phyloP scores from a whole-genome alignment of 2,329 filamentous ascomycete genomes.

The Neophaeococcomyces aloes region DNA sequence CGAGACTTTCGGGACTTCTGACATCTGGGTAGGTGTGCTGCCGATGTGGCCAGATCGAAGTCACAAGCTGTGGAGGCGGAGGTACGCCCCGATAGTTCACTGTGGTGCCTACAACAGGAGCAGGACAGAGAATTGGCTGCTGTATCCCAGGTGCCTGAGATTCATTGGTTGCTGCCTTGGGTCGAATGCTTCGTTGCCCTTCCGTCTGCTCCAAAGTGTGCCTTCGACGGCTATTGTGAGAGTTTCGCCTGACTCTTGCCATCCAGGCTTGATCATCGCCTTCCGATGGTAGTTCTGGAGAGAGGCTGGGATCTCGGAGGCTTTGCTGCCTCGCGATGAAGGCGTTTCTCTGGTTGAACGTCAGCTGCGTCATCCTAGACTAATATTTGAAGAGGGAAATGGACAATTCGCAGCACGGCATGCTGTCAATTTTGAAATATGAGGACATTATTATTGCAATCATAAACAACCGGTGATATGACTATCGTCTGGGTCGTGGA shows the following conservation, averaged over 20 bases:
- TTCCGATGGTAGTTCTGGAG: constrained; percentile 4
- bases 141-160: background rate
- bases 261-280: constrained; percentile 7
- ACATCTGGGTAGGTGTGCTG: background rate
- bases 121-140: background rate
- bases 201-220: constrained; percentile 7
- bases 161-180: constrained; percentile 4
- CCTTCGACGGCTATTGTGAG: constrained; percentile 6
- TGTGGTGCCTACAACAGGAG: background rate
- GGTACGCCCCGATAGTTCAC: constrained; percentile 3
- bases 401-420: background rate
- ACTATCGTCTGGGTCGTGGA: too few relatives aligned
- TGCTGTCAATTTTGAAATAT: constrained; percentile 1
- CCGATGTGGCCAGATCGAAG: background rate
- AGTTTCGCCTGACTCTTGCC: constrained; percentile 9
- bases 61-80: constrained; percentile 3
- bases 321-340: background rate
- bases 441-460: background rate
- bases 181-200: constrained; percentile 4
- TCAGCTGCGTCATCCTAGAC: constrained; percentile 6
- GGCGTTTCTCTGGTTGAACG: constrained; percentile 5
- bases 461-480: too few relatives aligned
- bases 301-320: constrained; percentile 1
- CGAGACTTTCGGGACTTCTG: constrained; percentile 1
- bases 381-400: background rate